Evolutionary conservation across 1,284 basidiomycete species (phyloP), one percentile per base, ranked within the genome.

Genomic region (Cronartium quercuum): DNA sequence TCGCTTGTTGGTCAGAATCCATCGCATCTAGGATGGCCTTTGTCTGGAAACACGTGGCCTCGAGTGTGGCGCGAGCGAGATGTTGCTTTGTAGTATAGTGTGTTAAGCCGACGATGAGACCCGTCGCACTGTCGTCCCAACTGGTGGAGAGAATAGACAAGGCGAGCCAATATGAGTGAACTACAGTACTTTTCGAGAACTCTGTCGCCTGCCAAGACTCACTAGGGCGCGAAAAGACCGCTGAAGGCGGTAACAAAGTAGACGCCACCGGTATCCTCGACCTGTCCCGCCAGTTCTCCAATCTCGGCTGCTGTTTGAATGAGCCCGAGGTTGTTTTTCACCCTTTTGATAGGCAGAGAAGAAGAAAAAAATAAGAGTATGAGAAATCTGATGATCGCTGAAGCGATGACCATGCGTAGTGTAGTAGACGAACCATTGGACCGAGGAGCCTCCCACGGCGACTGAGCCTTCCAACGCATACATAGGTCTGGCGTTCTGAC

Each of bases 241-340:
- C 90, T 90, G 84, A 98, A 96, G 9, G 92, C 94, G 0, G 95
- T 95, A 51, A 98, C 95, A 80, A 98, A 98, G 84, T 93, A 97
- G 44, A 97, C 86, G n/a, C 95, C 95, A 60, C 91, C 94, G 0
- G 92, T 90, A 80, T 90, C 88, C 18, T 88, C 83, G 58, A 90
- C 92, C 60, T 88, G 86, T 5, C 86, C 87, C 0, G 93, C 94
- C 51, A 98, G 86, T 18, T 85, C 85, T 80, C 97, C 96, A 79
- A 98, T 90, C 76, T 98, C 91, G 21, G 82, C 83, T 0, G 93
- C 91, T 51, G 89, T 86, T 58, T 88, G 83, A 80, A 98, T 95
- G 77, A 98, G 83, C 34, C 86, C 84, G 85, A 98, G 88, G 44
- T 91, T 90, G 83, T 98, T 96, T 37, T 95, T 89, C 10, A 98